Percentiles rank a stretch among this genome's conserved stretches.
Conservation (phyloP, 164 flowering plant species). For the Tetracentron sinense region DNA sequence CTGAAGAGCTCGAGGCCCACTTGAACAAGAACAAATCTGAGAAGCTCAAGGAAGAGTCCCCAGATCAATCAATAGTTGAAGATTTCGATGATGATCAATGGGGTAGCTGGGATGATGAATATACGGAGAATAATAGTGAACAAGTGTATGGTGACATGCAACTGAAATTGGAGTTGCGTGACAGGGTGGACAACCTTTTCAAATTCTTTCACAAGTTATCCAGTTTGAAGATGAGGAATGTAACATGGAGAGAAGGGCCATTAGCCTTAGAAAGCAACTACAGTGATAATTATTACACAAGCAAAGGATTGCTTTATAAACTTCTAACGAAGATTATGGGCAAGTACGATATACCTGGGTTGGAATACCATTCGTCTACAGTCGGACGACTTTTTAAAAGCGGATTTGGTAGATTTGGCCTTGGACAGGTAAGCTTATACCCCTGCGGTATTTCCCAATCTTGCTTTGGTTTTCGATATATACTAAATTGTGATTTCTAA, state of each 20-base stretch:
- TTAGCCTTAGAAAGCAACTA: slow-evolving; percentile 37
- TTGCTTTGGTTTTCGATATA: background rate
- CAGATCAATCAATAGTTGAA: slow-evolving; percentile 31
- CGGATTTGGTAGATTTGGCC: slow-evolving; percentile 97
- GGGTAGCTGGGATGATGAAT: slow-evolving; percentile 95
- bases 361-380: slow-evolving; percentile 90
- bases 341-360: slow-evolving; percentile 71
- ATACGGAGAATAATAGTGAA: slow-evolving; percentile 35
- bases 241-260: slow-evolving; percentile 37
- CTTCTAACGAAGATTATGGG: slow-evolving; percentile 54
- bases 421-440: slow-evolving; percentile 84
- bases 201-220: slow-evolving; percentile 78
- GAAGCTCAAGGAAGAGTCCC: slow-evolving; percentile 36
- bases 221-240: slow-evolving; percentile 44
- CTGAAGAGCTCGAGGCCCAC: slow-evolving; percentile 65
- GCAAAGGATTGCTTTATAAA: slow-evolving; percentile 65
- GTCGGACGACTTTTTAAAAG: slow-evolving; percentile 95
- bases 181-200: slow-evolving; percentile 83
- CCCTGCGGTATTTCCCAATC: background rate
- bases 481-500: slow-evolving; percentile 1
- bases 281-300: slow-evolving; percentile 40
- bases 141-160: slow-evolving; percentile 67
- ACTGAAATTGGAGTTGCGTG: slow-evolving; percentile 82
- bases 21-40: slow-evolving; percentile 33
- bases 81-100: slow-evolving; percentile 91